phyloP scores from a whole-genome alignment of 257 asterid species.

The Cruciata laevipes region DNA sequence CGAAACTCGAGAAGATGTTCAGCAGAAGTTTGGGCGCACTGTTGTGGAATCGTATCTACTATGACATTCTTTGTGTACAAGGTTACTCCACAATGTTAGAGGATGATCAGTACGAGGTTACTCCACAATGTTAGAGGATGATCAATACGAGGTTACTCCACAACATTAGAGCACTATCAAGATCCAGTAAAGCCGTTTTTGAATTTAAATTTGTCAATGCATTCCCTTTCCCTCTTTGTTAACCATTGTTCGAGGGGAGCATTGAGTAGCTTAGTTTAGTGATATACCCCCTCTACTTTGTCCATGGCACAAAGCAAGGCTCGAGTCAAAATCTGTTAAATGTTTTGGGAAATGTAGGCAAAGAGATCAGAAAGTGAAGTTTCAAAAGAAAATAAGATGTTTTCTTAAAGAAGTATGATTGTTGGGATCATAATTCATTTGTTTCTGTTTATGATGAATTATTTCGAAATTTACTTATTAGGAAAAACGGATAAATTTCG shows the following conservation, averaged over 20 bases:
- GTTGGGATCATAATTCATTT: too few species aligned
- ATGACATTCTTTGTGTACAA: conserved; percentile 22
- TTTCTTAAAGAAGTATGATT: background rate
- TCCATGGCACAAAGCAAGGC: background rate
- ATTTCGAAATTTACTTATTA: too few species aligned
- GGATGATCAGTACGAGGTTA: background rate
- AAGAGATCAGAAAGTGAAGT: background rate
- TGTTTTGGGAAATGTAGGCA: background rate
- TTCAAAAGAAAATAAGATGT: background rate
- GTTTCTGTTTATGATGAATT: too few species aligned
- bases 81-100: conserved; percentile 5
- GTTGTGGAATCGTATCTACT: conserved; percentile 75
- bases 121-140: background rate
- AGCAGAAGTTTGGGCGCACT: conserved; percentile 83
- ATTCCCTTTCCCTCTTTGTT: background rate
- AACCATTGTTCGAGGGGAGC: background rate
- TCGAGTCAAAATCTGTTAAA: background rate
- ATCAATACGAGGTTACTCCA: background rate
- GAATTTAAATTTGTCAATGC: background rate
- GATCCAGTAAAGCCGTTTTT: background rate
- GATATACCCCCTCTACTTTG: background rate
- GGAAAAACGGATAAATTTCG: too few species aligned
- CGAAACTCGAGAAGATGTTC: conserved; percentile 85
- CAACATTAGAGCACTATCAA: background rate
- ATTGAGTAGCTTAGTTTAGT: background rate